Base-by-base conservation (phyloP, 2,329 filamentous ascomycete genomes). In the Sarocladium brachiariae region DNA sequence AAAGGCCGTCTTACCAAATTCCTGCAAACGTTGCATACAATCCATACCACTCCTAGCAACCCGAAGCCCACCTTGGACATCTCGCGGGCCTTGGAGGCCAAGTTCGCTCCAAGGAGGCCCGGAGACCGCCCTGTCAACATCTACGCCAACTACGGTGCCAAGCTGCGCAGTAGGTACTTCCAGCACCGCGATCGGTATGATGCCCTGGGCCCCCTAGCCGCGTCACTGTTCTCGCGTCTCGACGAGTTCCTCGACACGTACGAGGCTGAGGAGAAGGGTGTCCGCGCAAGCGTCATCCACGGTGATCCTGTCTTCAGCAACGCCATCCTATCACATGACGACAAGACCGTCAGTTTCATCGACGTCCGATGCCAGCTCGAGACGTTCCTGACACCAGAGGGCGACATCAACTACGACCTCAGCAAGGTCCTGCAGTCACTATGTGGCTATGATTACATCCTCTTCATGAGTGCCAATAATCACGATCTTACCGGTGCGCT, bases 251-350 rank as follows among this genome's bases (percentile, higher is more conserved):
- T 64, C 27, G 60, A 61, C 49, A 57, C 55, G 6, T 63, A 63
- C 54, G 61, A 63, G 52, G 59, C 59, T 35, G 59, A 63, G 43
- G 53, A 61, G 25, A 58, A 59, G 52, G 61, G 56, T 19, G 55
- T 59, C 14, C 54, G 56, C 16, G 56, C 59, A 1, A 50, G 57
- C 16, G 54, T 62, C 7, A 61, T 63, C 51, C 60, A 64, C 52
- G 61, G 61, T 27, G 61, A 63, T 51, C 59, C 61, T 7, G 60
- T 64, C 27, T 64, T 64, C 51, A 60, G 57, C 53, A 63, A 63
- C 46, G 59, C 59, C 48, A 63, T 64, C 35, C 54, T 63, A 1
- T 55, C 55, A 45, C 53, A 57, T 16, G 58, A 61, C 45, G 58
- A 59, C 46, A 56, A 54, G 38, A 35, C 53, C n/a, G 60, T 64